Evolutionary conservation across 2,329 filamentous ascomycete species (phyloP).

Genomic region (Apiospora kogelbergensis): DNA sequence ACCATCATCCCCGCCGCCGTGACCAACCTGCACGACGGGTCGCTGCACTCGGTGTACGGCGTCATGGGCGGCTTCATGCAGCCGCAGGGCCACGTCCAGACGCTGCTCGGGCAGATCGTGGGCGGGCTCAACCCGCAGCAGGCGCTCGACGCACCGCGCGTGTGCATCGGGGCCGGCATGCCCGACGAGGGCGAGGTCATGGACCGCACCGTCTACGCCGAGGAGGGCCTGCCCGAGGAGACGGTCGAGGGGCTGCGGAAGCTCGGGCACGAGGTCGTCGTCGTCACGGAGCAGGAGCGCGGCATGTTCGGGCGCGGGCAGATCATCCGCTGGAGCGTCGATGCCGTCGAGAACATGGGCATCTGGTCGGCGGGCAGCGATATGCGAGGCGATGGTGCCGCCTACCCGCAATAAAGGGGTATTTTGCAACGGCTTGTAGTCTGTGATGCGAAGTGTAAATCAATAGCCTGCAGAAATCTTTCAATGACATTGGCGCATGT

Average conservation of each 20-base stretch:
- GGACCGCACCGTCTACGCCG: conserved; percentile 70
- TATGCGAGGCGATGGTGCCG: conserved; percentile 76
- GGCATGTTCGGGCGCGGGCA: conserved; percentile 83
- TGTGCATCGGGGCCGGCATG: conserved; percentile 80
- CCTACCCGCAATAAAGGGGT: conserved; percentile 49
- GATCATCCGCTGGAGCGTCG: conserved; percentile 75
- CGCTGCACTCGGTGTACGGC: conserved; percentile 82
- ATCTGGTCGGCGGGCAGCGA: conserved; percentile 92
- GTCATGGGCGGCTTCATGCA: conserved; percentile 99
- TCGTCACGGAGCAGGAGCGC: conserved; percentile 65
- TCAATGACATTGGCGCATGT: not conserved
- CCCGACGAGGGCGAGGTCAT: conserved; percentile 58
- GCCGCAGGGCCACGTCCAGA: conserved; percentile 93
- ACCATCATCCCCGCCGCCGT: conserved; percentile 95
- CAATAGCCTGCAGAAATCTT: not conserved
- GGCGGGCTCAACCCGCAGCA: conserved; percentile 82
- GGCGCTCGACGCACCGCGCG: conserved; percentile 85
- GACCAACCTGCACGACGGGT: conserved; percentile 72
- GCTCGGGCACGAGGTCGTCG: conserved; percentile 72
- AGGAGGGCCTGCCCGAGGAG: conserved; percentile 75
- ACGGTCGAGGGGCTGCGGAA: conserved; percentile 65
- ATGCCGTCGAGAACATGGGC: conserved; percentile 63
- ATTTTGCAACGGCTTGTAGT: not conserved
- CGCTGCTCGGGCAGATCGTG: conserved; percentile 83
- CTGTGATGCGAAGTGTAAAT: too few species aligned